phyloP scores from a whole-genome alignment of 192 early-diverging fungal species.

The Rhizophagus clarus region DNA sequence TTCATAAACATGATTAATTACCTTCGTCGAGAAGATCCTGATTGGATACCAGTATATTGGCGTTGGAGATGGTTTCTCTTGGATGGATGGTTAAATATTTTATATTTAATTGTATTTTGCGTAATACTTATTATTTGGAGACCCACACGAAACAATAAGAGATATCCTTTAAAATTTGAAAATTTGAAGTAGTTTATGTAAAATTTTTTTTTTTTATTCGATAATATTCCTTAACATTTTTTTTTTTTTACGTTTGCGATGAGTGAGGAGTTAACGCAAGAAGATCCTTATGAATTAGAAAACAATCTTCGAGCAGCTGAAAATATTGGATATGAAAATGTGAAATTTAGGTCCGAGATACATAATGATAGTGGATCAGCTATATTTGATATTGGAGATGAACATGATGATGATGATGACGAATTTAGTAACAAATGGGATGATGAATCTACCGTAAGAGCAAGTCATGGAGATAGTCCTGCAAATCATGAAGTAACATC shows the following conservation, averaged over 20 bases:
- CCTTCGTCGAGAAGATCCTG: constrained; percentile 56
- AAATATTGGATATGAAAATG: constrained; percentile 49
- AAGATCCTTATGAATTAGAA: constrained; percentile 69
- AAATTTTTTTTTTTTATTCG: neutral
- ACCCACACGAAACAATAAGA: constrained; percentile 86
- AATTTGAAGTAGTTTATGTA: too few relatives aligned
- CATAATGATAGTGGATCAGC: constrained; percentile 50
- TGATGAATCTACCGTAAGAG: constrained; percentile 16
- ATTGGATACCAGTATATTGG: constrained; percentile 81
- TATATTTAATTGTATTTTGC: constrained; percentile 80
- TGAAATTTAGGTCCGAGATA: constrained; percentile 41
- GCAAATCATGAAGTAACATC: neutral
- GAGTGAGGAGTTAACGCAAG: constrained; percentile 35
- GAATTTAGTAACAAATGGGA: constrained; percentile 36
- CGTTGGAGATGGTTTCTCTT: constrained; percentile 87
- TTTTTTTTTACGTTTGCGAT: constrained; percentile 21
- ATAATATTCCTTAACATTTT: neutral
- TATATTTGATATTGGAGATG: constrained; percentile 66
- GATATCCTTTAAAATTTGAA: constrained; percentile 27
- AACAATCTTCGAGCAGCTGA: constrained; percentile 56
- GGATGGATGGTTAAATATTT: constrained; percentile 90
- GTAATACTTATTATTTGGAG: constrained; percentile 88
- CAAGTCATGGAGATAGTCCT: constrained; percentile 10
- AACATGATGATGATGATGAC: constrained; percentile 46
- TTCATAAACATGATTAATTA: constrained; percentile 82